Percentiles rank a stretch among this genome's conserved stretches.
These are phyloP conservation scores for Pleurotus salmoneostramineus DNA, from an alignment of 768 basidiomycete species.

Conservation along the genomic window DNA sequence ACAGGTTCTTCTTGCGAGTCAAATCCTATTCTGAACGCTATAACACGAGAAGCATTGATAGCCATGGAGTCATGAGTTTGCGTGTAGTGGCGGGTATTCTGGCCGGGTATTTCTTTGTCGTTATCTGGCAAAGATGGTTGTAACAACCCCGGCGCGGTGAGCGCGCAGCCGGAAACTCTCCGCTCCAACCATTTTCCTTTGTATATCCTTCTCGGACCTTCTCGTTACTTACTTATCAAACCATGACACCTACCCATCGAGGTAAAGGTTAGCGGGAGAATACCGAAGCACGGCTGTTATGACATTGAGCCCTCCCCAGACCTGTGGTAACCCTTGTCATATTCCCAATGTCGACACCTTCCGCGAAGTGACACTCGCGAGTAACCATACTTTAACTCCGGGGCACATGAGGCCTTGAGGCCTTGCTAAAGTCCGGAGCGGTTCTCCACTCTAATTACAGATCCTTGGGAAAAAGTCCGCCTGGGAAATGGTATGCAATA, in stretches of 20 bases:
- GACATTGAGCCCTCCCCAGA: neutral
- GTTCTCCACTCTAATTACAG: neutral
- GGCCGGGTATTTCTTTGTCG: constrained; percentile 1
- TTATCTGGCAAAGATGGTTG: constrained; percentile 1
- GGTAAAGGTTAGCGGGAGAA: neutral
- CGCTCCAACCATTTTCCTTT: neutral
- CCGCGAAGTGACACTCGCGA: neutral
- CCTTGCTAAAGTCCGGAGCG: neutral
- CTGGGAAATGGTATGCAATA: neutral
- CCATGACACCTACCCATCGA: neutral
- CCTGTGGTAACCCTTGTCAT: neutral
- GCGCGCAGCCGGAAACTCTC: neutral
- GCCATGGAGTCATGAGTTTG: neutral
- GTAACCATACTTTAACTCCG: neutral
- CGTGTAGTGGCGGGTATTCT: neutral
- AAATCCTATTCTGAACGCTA: constrained; percentile 5
- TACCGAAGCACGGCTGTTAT: neutral
- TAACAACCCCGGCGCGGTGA: neutral
- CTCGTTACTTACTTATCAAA: neutral
- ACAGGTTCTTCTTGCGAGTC: constrained; percentile 5
- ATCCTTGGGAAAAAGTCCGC: neutral
- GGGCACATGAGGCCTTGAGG: neutral
- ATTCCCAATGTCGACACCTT: neutral
- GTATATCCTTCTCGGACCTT: neutral
- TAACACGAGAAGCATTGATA: constrained; percentile 2